Evolutionary conservation across 306 rosid genomes (phyloP), one percentile per base, ranked within the genome.

Genomic region (Dalbergia oliveri): DNA sequence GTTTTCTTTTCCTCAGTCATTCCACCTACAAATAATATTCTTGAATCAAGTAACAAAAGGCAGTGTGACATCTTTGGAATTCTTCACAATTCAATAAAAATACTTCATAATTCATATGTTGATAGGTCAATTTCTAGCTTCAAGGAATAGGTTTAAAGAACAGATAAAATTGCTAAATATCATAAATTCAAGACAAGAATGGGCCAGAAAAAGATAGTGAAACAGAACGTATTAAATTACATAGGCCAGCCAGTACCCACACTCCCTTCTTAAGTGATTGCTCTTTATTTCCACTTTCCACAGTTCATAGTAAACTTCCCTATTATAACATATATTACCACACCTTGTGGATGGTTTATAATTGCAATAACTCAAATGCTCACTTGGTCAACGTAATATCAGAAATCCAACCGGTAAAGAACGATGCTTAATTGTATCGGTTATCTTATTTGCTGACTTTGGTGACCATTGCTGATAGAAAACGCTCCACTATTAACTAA

Each of bases 1-100:
- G 85, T 79, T 86, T 90, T 88, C 91, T 91, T 93, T 84, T 68
- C 93, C 83, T 93, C 94, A 12, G 98, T 93, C 93, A 95, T 89
- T 87, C 92, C 99, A 76, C 97, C 99, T 95, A 84, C 9, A 62
- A 77, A 49, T 67, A 45, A 37, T 67, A 69, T 60, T 13, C 54
- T 75, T n/a, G 49, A 66, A 64, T 58, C 69, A 79, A 79, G 60
- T 72, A 18, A 58, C 9, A 65, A 71, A 56, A 65, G 49, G 19
- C 10, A 21, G 26, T 50, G 31, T 16, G 16, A 31, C 74, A 37
- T 66, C 60, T 39, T 39, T 13, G 76, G 70, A 47, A 75, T 75
- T 50, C 66, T 63, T 67, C 60, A 78, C 66, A 44, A 54, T 64
- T 57, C 59, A 79, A 60, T 39, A 18, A 64, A 74, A 56, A 23